These are phyloP conservation scores for Hanseniaspora valbyensis DNA, from an alignment of 805 yeast genomes.

Conservation along the genomic window DNA sequence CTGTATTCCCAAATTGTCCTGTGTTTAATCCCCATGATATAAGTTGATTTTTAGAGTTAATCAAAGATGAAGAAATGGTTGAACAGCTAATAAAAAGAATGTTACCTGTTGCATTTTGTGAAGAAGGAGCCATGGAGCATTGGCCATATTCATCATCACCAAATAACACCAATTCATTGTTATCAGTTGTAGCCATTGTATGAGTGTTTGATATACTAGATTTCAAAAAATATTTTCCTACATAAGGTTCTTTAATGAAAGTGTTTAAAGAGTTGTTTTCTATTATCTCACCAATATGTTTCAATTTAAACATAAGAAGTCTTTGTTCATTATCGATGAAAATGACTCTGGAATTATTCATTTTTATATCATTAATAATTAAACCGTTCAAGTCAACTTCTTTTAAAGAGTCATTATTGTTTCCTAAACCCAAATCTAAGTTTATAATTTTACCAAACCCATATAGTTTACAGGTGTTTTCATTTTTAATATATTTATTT, in stretches of 20 bases:
- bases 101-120: conserved; percentile 16
- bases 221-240: conserved; percentile 26
- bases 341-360: conserved; percentile 59
- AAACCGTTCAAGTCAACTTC: conserved; percentile 26
- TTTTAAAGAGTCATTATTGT: conserved; percentile 41
- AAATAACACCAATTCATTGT: conserved; percentile 60
- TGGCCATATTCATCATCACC: conserved; percentile 64
- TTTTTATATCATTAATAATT: conserved; percentile 33
- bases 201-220: conserved; percentile 57
- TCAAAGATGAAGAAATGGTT: conserved; percentile 52
- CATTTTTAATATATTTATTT: conserved; percentile 30
- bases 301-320: conserved; percentile 47
- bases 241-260: conserved; percentile 5
- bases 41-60: conserved; percentile 39
- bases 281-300: conserved; percentile 63
- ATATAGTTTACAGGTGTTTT: conserved; percentile 38
- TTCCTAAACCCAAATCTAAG: conserved; percentile 57
- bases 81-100: conserved; percentile 47
- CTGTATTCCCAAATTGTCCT: conserved; percentile 61
- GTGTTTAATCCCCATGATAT: conserved; percentile 68
- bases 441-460: conserved; percentile 56
- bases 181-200: conserved; percentile 43
- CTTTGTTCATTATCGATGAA: conserved; percentile 44
- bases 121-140: conserved; percentile 23
- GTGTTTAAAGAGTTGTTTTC: conserved; percentile 26